phyloP scores from a whole-genome alignment of 768 basidiomycete genomes.

The Rhizopogon roseolus region DNA sequence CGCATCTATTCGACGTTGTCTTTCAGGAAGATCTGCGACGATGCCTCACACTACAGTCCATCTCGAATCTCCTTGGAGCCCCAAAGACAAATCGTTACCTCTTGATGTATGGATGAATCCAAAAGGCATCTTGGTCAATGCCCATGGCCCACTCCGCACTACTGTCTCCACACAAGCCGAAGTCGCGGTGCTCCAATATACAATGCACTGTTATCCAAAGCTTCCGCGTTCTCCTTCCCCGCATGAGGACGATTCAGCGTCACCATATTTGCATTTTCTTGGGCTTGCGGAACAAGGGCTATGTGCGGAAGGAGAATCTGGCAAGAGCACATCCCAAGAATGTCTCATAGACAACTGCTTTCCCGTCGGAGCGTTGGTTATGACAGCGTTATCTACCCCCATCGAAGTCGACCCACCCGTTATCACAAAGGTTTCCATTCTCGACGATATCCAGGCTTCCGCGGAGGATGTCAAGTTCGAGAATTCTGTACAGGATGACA shows the following conservation, averaged over 20 bases:
- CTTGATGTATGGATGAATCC: conserved; percentile 20
- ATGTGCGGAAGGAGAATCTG: background rate
- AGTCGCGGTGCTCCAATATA: background rate
- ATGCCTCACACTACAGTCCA: background rate
- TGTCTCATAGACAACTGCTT: background rate
- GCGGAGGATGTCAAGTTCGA: background rate
- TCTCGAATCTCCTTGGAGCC: conserved; percentile 28
- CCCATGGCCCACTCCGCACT: conserved; percentile 7
- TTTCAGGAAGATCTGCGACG: conserved; percentile 5
- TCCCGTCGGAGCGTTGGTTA: background rate
- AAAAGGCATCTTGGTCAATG: conserved; percentile 13
- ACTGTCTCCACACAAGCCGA: background rate
- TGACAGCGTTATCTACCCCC: background rate
- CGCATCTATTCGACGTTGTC: conserved; percentile 5
- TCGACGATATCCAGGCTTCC: background rate
- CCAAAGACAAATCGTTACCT: conserved; percentile 6
- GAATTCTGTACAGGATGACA: background rate
- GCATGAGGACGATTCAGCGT: background rate
- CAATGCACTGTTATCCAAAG: no score
- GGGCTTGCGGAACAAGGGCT: background rate
- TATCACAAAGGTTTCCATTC: background rate
- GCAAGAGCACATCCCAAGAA: background rate
- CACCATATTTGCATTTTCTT: background rate
- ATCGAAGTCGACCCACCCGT: background rate
- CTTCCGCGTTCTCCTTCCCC: background rate